Percentiles rank a stretch among this genome's conserved stretches.
phyloP scores from a whole-genome alignment of 345 rosid species.

The Arabis alpina region DNA sequence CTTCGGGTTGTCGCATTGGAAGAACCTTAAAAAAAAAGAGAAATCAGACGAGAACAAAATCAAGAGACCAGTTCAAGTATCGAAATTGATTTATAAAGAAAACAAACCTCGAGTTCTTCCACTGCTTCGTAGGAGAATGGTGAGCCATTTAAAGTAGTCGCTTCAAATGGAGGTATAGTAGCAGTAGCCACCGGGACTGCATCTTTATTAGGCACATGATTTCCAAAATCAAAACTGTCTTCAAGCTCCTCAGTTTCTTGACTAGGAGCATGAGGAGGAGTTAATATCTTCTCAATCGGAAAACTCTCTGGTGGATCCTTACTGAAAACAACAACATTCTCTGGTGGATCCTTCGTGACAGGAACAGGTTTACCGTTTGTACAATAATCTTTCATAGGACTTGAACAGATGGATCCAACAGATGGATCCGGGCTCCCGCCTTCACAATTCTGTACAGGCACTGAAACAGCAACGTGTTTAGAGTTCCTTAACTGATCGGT shows the following conservation, averaged over 20 bases:
- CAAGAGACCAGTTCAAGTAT: conserved; percentile 13
- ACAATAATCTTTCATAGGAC: conserved; percentile 45
- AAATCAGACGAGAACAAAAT: conserved; percentile 8
- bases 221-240: conserved; percentile 55
- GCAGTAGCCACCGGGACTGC: conserved; percentile 36
- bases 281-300: conserved; percentile 62
- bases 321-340: conserved; percentile 44
- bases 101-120: conserved; percentile 91
- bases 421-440: conserved; percentile 51
- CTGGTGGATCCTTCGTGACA: conserved; percentile 30
- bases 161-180: conserved; percentile 41
- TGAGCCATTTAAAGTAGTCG: conserved; percentile 46
- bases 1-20: conserved; percentile 40
- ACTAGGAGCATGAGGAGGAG: conserved; percentile 54
- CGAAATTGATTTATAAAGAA: neutral
- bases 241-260: conserved; percentile 86
- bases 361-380: conserved; percentile 44
- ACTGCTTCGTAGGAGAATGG: conserved; percentile 42
- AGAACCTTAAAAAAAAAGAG: conserved; percentile 52
- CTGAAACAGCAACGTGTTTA: conserved; percentile 42
- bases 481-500: conserved; percentile 45
- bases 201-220: conserved; percentile 46
- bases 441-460: conserved; percentile 52
- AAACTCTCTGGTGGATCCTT: conserved; percentile 65
- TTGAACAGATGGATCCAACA: conserved; percentile 48